Conservation (phyloP, 164 flowering plant genomes). For the Echeveria elegans region DNA sequence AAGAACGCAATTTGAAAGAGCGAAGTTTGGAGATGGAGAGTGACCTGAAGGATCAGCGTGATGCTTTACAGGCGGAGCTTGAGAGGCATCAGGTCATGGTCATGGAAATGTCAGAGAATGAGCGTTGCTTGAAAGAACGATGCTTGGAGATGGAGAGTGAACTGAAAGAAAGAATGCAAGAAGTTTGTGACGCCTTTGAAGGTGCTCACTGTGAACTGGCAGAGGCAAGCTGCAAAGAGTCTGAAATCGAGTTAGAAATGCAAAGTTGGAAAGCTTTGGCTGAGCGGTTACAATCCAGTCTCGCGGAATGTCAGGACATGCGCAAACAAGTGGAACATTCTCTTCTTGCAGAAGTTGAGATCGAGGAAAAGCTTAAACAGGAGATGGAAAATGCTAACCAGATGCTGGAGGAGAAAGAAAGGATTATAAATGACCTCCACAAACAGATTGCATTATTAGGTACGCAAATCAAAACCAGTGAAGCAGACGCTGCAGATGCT, state of each 20-base stretch:
- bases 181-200: slow-evolving; percentile 28
- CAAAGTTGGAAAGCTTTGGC: slow-evolving; percentile 43
- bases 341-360: slow-evolving; percentile 42
- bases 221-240: slow-evolving; percentile 25
- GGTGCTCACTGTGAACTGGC: slow-evolving; percentile 25
- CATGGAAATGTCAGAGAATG: slow-evolving; percentile 22
- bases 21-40: slow-evolving; percentile 7
- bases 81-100: slow-evolving; percentile 29
- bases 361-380: slow-evolving; percentile 32
- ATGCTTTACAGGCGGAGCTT: slow-evolving; percentile 26
- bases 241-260: slow-evolving; percentile 37
- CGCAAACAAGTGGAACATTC: slow-evolving; percentile 51
- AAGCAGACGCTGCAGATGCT: slow-evolving; percentile 8
- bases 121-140: slow-evolving; percentile 22
- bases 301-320: slow-evolving; percentile 26
- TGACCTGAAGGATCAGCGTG: slow-evolving; percentile 11
- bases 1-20: slow-evolving; percentile 20
- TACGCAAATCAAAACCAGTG: slow-evolving; percentile 9
- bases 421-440: slow-evolving; percentile 26
- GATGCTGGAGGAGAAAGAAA: slow-evolving; percentile 28
- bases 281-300: slow-evolving; percentile 27
- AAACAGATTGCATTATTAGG: slow-evolving; percentile 17
- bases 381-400: slow-evolving; percentile 26
- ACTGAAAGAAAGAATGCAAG: slow-evolving; percentile 16
- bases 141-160: slow-evolving; percentile 19